Base-by-base conservation (phyloP, 352 stramenopile species). In the Phytophthora podocarpi region DNA sequence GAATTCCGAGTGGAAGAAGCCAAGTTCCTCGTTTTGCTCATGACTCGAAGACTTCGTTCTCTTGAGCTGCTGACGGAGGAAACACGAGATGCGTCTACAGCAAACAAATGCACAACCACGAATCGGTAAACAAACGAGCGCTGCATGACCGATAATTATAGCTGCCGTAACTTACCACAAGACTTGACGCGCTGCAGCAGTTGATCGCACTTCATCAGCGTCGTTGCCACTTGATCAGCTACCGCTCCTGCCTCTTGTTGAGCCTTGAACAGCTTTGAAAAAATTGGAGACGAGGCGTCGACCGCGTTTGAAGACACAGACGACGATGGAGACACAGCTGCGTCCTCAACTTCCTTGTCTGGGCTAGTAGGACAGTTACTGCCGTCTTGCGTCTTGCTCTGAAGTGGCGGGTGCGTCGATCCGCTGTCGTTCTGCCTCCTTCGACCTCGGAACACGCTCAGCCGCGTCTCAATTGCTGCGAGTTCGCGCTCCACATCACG, bases 191-290 rank as follows among this genome's bases (percentile, higher is more conserved):
- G 66, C 21, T 70, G 65, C 41, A 90, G 47, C 10, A 90, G 73
- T 18, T 71, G 67, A 16, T 89, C 75, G 35, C 78, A 90, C 26
- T 79, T 81, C 10, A 59, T 41, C 4, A 90, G 51, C 32, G 79
- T 78, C 37, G 53, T 74, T 37, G 86, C 81, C 12, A 90, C 70
- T 59, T 89, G 76, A 12, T 87, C 72, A 0, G 67, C 74, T 1
- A 88, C 72, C 32, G 83, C 58, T 6, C 67, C 77, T 1, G 73
- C 72, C 26, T 77, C 49, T 51, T 76, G 65, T 15, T 74, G 58
- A 8, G 57, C 58, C 13, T 72, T 59, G 16, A 37, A 64, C 18
- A 58, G 32, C n/a, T 62, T 74, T 11, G 41, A 55, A 24, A 42
- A 30, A 23, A 32, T 64, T 1, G 45, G 37, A 1, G 39, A 67